phyloP scores from a whole-genome alignment of 805 yeast species.

The Sugiyamaella marilandica region DNA sequence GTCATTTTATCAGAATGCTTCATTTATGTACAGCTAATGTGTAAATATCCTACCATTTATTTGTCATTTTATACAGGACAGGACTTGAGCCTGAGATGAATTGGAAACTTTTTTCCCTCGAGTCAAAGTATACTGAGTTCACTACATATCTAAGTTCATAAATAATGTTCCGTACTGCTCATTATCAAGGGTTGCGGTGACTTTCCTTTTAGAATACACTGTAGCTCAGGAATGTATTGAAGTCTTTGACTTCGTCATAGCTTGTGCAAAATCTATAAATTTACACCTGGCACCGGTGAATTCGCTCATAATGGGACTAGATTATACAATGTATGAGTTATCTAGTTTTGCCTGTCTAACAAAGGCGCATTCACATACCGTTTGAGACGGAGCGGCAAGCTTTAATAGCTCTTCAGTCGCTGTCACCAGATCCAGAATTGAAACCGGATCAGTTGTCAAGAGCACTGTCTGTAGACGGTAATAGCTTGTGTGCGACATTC shows the following conservation, averaged over 20 bases:
- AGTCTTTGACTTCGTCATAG: too few relatives aligned
- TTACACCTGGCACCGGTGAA: too few relatives aligned
- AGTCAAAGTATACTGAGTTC: too few relatives aligned
- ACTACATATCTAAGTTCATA: too few relatives aligned
- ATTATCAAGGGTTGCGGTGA: too few relatives aligned
- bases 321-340: slow-evolving; percentile 10
- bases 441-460: slow-evolving; percentile 61
- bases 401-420: slow-evolving; percentile 51
- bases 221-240: too few relatives aligned
- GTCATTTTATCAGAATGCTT: slow-evolving; percentile 69
- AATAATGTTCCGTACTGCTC: too few relatives aligned
- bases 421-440: slow-evolving; percentile 77
- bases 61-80: background rate
- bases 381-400: slow-evolving; percentile 59
- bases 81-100: too few relatives aligned
- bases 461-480: slow-evolving; percentile 36
- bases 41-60: slow-evolving; percentile 3
- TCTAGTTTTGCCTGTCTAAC: background rate
- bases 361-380: slow-evolving; percentile 50
- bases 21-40: slow-evolving; percentile 39
- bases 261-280: too few relatives aligned
- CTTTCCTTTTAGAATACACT: too few relatives aligned
- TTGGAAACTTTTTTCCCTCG: background rate
- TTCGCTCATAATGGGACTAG: background rate
- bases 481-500: slow-evolving; percentile 44